Base-by-base conservation (phyloP, 2,329 filamentous ascomycete genomes). In the Fusarium anguioides region DNA sequence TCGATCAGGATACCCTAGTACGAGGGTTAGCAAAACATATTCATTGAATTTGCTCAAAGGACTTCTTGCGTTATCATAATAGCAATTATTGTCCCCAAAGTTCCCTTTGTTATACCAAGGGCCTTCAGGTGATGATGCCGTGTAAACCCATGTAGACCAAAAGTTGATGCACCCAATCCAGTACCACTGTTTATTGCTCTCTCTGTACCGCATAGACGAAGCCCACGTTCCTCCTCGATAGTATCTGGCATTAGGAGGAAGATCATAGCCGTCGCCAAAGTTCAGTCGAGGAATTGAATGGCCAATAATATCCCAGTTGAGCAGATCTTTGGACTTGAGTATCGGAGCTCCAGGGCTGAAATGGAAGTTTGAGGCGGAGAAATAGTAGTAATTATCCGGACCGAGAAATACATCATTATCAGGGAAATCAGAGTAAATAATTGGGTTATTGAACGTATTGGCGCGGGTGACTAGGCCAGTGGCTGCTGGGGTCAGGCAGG, bases 181-280 rank as follows among this genome's bases (percentile, higher is more conserved):
- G 75, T 87, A 87, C 73, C 81, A 89, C 2, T 77, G 75, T 2
- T 80, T 77, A 26, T 79, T 82, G 29, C 80, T 83, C 45, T 80
- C 68, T 8, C 84, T 81, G 71, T 87, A 87, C 6, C 81, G 77
- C 58, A 88, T 75, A 0, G 81, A 82, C 0, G 82, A 86, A 0
- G 86, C 86, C 83, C 84, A 88, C 8, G 83, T 87, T 1, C 86
- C 86, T 41, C 81, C 78, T 10, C 83, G 78, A 60, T 88, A 88
- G 2, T 81, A 82, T 1, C 76, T 75, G 4, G 77, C 75, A 46
- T 74, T 75, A 17, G 31, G 40, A 4, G 60, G 37, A 1, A 87
- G 76, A 69, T 84, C 76, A 75, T 87, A 87, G 8, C 27, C 77
- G n/a, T 77, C 66, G 8, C 81, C 81, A 70, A 82, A 87, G 48